Evolutionary conservation across 441 rosid genomes (phyloP).

Genomic region (Pelargonium cotyledonis): DNA sequence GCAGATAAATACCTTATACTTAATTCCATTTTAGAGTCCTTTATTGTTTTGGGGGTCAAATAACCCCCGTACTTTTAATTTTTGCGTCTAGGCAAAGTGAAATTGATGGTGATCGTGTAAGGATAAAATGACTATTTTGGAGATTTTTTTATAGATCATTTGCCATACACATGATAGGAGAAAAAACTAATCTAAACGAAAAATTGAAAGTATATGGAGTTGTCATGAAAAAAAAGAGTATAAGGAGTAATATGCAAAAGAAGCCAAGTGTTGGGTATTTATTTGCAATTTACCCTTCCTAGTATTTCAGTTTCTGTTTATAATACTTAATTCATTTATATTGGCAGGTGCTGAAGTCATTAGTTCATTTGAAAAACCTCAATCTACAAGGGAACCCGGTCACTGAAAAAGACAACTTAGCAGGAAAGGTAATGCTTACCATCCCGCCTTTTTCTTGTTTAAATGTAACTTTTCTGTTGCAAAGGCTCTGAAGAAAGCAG

Average conservation of each 20-base stretch:
- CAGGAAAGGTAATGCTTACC: slow-evolving; percentile 45
- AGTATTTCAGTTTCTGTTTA: background rate
- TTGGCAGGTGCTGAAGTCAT: slow-evolving; percentile 52
- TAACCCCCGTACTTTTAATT: no score
- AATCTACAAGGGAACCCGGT: slow-evolving; percentile 79
- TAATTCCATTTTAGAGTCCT: no score
- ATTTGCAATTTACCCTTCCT: background rate
- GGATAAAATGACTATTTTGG: no score
- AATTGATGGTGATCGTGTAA: background rate
- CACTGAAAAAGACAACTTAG: slow-evolving; percentile 53
- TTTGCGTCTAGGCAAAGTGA: no score
- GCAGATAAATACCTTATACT: no score
- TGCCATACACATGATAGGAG: no score
- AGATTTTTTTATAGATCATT: no score
- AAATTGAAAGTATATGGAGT: no score
- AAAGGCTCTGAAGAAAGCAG: slow-evolving; percentile 8
- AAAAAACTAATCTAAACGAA: no score
- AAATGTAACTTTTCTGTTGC: background rate
- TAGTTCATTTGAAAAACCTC: slow-evolving; percentile 55
- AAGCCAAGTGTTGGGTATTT: background rate
- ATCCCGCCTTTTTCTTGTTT: background rate
- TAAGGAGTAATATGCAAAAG: no score
- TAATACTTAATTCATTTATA: slow-evolving; percentile 1
- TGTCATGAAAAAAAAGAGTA: no score
- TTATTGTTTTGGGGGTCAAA: no score